Percentiles rank a stretch among this genome's conserved stretches.
These are phyloP conservation scores for Coemansia sp. DNA, from an alignment of 192 early-diverging fungal genomes.

Conservation along the genomic window DNA sequence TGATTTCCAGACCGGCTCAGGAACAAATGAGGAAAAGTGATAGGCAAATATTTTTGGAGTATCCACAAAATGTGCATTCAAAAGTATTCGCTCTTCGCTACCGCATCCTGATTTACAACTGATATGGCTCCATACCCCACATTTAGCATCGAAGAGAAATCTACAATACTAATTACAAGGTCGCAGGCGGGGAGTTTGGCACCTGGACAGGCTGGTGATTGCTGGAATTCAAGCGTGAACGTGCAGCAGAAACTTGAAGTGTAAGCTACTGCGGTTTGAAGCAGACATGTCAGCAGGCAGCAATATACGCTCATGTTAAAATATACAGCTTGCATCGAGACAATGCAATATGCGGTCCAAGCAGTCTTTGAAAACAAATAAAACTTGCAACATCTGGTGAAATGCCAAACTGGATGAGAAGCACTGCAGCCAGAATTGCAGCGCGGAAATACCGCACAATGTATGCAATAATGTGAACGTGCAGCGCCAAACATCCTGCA, in stretches of 20 bases:
- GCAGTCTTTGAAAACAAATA: not conserved
- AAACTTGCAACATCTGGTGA: not conserved
- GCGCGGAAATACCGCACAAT: not conserved
- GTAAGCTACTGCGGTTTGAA: not conserved
- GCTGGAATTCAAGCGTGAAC: not conserved
- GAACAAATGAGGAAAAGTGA: conserved; percentile 4
- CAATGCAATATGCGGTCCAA: not conserved
- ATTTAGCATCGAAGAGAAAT: not conserved
- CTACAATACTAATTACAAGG: not conserved
- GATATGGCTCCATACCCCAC: not conserved
- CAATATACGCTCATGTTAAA: not conserved
- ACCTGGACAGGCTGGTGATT: too few species aligned
- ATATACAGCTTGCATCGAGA: too few species aligned
- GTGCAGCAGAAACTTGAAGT: not conserved
- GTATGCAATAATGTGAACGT: conserved; percentile 8
- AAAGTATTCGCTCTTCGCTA: not conserved
- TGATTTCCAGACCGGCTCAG: not conserved
- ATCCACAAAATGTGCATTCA: not conserved
- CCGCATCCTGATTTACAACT: not conserved
- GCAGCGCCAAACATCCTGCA: conserved; percentile 1
- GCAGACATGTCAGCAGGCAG: not conserved
- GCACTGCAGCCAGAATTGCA: not conserved
- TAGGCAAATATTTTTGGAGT: not conserved
- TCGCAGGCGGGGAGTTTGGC: not conserved
- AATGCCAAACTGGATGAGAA: not conserved